Evolutionary conservation across 1,284 basidiomycete species (phyloP), one percentile per base, ranked within the genome.

Genomic region (Pisolithus thermaeus): DNA sequence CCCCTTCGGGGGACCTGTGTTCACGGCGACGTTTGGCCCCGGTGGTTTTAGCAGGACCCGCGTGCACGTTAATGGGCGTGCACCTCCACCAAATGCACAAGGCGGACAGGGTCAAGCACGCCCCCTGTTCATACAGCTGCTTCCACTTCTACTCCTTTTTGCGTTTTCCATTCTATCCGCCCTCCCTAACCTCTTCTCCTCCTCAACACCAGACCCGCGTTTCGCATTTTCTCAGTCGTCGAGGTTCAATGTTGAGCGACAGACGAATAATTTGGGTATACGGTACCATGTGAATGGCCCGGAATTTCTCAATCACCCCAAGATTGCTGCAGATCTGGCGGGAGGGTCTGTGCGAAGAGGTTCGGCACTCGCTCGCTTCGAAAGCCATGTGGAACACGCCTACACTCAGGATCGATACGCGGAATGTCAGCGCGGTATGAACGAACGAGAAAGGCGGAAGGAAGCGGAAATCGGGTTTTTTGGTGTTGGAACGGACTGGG

Each of bases 401-500:
- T 95, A 88, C 64, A 84, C 84, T 6, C 77, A 83, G 53, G 78
- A 81, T 49, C 70, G 92, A 48, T 89, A 87, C 61, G 63, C 74
- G 30, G 74, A 82, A 56, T 96, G 94, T 68, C 81, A 87, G 61
- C 69, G 70, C 6, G 81, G 81, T 43, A 55, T 82, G 50, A 82
- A 89, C 56, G 66, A 71, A 54, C 83, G 83, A 61, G 75, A 84
- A 59, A 79, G 82, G 52, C 71, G 76, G 55, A 84, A 87, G 61
- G 85, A 92, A 44, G 76, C 80, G 4, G 87, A 92, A 58, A 71
- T 90, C 47, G 94, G 93, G 3, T 71, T 96, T 59, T 92, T 97
- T 65, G 94, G 93, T 2, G 73, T 94, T 53, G 89, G 91, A 20
- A 88, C 91, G 18, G 87, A 97, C 66, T 92, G 89, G 84, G 86